Base-by-base conservation (phyloP, 257 asterid species). In the Solanum gandarillasii region DNA sequence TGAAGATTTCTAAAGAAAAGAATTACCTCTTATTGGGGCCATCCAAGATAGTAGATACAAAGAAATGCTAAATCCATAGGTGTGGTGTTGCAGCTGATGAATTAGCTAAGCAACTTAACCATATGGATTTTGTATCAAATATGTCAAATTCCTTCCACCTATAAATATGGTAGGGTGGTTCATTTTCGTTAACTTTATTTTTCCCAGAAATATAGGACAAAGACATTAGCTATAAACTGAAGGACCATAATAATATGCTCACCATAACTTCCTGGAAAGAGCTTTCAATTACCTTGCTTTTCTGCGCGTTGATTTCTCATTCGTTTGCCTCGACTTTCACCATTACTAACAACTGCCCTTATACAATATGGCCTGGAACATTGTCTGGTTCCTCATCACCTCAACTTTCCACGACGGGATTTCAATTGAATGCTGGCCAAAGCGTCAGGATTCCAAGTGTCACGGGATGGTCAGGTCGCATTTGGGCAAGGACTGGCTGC, bases 401-500 rank as follows among this genome's bases (percentile, higher is more conserved):
- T 12, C 94, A 88, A 25, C 93, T 96, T 72, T 91, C 98, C 9
- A 83, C 95, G 16, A 96, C 99, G 0, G 98, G 99, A 38, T 96
- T 95, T 87, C 95, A 90, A 21, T 36, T 96, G 87, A 92, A 94
- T 35, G 84, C 95, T 1, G 98, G 97, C 31, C 93, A 92, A 55
- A 94, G 93, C 34, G 87, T 92, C 48, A 52, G 89, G 1, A 92
- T 95, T 36, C 95, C 97, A 18, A 88, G 87, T 10, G 82, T 70
- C 58, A 94, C 98, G 0, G 96, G 98, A 13, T 96, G 98, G 98
- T 93, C 99, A 0, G 99, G 99, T 72, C 93, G 96, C 35, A 92
- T 96, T 3, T 94, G 98, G 99, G 99, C 94, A 16, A 93, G 98
- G 87, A 96, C 99, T 12, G 95, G 97, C 5, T 96, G 99, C 93